Percentiles rank a stretch among this genome's conserved stretches.
Conservation (phyloP, 257 asterid species). For the Catharanthus roseus region DNA sequence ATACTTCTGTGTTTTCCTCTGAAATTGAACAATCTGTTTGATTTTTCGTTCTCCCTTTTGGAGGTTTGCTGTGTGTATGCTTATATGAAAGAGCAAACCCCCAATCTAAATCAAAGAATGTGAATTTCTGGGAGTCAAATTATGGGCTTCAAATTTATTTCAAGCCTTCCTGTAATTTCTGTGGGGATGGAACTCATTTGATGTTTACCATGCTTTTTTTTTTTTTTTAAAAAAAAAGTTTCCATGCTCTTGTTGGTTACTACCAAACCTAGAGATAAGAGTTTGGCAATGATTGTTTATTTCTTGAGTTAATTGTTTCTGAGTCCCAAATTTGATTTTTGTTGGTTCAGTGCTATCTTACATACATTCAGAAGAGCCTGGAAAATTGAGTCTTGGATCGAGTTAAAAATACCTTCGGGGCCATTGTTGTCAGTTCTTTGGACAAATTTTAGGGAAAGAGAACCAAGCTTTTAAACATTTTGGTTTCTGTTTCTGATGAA, state of each 20-base stretch:
- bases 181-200: too few species aligned
- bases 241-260: background rate
- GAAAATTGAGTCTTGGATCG: too few species aligned
- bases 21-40: background rate
- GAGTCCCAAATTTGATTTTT: background rate
- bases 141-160: background rate
- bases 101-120: background rate
- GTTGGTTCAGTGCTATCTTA: too few species aligned
- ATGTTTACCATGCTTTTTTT: too few species aligned
- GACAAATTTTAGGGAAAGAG: background rate
- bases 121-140: background rate
- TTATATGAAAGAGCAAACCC: background rate
- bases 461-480: background rate
- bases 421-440: too few species aligned
- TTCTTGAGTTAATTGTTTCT: background rate
- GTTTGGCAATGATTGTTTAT: background rate
- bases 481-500: background rate
- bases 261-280: background rate
- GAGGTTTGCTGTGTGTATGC: background rate
- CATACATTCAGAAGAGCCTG: too few species aligned
- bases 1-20: background rate
- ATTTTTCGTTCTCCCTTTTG: background rate
- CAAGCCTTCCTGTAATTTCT: too few species aligned
- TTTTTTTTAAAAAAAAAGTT: too few species aligned
- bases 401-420: too few species aligned